phyloP scores from a whole-genome alignment of 1,139 yeast genomes.

The Tardiomyces blankii region DNA sequence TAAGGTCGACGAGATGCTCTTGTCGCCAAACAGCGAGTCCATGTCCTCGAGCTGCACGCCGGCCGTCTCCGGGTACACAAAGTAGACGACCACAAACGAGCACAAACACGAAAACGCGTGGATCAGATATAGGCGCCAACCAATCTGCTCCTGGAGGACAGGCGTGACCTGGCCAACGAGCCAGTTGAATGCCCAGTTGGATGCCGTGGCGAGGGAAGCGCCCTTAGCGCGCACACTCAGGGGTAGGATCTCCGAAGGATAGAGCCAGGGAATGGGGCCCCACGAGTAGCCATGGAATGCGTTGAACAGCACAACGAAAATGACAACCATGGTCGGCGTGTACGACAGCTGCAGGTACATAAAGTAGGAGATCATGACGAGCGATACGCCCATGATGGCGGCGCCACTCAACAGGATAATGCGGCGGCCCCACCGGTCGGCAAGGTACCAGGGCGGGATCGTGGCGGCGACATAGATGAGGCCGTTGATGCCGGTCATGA shows the following conservation, averaged over 20 bases:
- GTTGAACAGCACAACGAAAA: conserved; percentile 66
- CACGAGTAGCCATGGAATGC: conserved; percentile 78
- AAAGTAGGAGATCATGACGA: conserved; percentile 55
- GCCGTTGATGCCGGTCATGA: conserved; percentile 89
- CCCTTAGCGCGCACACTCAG: conserved; percentile 84
- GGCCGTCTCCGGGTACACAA: conserved; percentile 78
- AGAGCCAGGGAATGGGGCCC: conserved; percentile 96
- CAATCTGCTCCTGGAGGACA: conserved; percentile 60
- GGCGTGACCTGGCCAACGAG: conserved; percentile 90
- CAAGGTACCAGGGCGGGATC: conserved; percentile 83
- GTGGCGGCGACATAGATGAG: conserved; percentile 65
- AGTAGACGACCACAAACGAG: conserved; percentile 59
- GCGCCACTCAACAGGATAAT: conserved; percentile 74
- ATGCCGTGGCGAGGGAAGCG: conserved; percentile 82
- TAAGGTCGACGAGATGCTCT: conserved; percentile 27
- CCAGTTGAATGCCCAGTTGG: conserved; percentile 93
- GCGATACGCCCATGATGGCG: conserved; percentile 61
- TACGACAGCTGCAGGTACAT: conserved; percentile 45
- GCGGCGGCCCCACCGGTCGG: conserved; percentile 85
- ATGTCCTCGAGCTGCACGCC: conserved; percentile 84
- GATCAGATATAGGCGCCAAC: conserved; percentile 72
- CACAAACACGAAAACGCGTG: conserved; percentile 70
- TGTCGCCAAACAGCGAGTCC: conserved; percentile 71
- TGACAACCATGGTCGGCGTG: conserved; percentile 66
- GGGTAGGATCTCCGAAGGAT: conserved; percentile 82